Base-by-base conservation (phyloP, 2,329 filamentous ascomycete genomes). In the Neurospora sp. region DNA sequence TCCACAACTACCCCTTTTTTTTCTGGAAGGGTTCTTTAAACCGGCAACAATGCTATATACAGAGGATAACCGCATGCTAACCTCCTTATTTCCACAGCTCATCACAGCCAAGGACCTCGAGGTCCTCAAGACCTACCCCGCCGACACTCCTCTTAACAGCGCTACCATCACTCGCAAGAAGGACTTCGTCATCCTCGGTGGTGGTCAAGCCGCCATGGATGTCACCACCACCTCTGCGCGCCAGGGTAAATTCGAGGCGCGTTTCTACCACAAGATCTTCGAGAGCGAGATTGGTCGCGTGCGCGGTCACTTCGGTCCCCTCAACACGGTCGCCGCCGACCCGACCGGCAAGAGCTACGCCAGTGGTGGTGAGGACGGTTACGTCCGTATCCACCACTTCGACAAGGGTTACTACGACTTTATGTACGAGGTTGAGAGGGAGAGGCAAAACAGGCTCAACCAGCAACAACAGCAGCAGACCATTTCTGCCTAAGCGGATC, bases 231-330 rank as follows among this genome's bases (percentile, higher is more conserved):
- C 96, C 68, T 91, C 91, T 40, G 90, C 93, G 67, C 89, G 96
- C 75, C 96, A 99, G 86, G 96, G 96, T 84, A 98, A 98, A 84
- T 99, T 99, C 85, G 96, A 99, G 83, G 96, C 96, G 66, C 90
- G 96, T 75, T 99, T 99, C 87, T 99, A 97, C 87, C 96, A 99
- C 90, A 98, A 97, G 88, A 91, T 99, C 81, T 98, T 99, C 81
- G 93, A 97, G 83, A 95, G 99, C 82, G 96, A 99, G 85, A 95
- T 98, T 78, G 96, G 96, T 76, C 91, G 96, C 85, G 96, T 99
- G 74, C 89, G 93, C 79, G 96, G 96, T 73, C 96, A 99, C 82
- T 99, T 99, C 83, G 96, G 96, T 66, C 62, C 69, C 6, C 72
- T 85, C 81, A 97, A 99, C 87, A 97, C 96, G 73, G 93, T 99